Evolutionary conservation across 164 flowering plant genomes (phyloP).

Genomic region (Aristolochia contorta): DNA sequence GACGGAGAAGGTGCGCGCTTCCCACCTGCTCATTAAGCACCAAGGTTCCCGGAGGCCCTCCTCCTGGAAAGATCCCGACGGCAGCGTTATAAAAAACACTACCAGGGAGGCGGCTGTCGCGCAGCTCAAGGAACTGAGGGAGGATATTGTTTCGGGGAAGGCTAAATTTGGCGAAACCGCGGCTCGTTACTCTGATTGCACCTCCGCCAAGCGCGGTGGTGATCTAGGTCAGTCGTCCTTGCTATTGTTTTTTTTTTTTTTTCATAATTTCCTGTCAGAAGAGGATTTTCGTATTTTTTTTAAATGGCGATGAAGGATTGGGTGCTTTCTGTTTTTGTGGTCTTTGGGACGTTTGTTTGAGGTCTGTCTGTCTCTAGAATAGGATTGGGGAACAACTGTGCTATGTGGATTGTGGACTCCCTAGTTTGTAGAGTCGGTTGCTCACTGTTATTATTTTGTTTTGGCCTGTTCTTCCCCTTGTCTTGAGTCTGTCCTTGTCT

Average conservation of each 20-base stretch:
- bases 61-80: conserved; percentile 98
- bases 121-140: conserved; percentile 58
- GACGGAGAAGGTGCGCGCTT: conserved; percentile 30
- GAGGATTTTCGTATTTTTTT: neutral
- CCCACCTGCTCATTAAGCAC: conserved; percentile 78
- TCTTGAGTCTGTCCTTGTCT: too few relatives aligned
- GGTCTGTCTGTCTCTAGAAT: too few relatives aligned
- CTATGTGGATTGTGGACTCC: too few relatives aligned
- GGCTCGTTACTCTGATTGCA: conserved; percentile 66
- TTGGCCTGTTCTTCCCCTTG: too few relatives aligned
- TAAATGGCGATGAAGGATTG: too few relatives aligned
- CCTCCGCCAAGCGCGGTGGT: conserved; percentile 98
- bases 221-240: conserved; percentile 90
- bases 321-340: neutral
- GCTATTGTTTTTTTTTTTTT: conserved; percentile 1
- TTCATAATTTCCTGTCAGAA: neutral
- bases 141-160: conserved; percentile 62
- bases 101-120: conserved; percentile 63
- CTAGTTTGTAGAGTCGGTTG: too few relatives aligned
- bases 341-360: too few relatives aligned
- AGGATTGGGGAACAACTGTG: too few relatives aligned
- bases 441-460: too few relatives aligned
- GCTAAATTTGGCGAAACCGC: conserved; percentile 72
- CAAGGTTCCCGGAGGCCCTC: conserved; percentile 80
- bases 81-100: conserved; percentile 51